Evolutionary conservation across 73 alveolate genomes (phyloP).

Genomic region (Tetrahymena thermophila): DNA sequence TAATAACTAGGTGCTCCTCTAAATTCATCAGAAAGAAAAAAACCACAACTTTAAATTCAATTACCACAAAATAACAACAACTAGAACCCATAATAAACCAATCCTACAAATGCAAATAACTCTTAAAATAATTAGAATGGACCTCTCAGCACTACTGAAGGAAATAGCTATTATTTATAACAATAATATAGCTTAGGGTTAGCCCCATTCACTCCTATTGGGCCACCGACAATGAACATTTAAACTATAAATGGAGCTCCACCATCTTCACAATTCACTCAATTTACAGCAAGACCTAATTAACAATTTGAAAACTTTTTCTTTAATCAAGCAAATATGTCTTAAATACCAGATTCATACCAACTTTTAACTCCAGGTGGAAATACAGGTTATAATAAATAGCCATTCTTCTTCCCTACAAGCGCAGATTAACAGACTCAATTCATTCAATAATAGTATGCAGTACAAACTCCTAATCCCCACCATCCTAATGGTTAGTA

Average conservation of each 20-base stretch:
- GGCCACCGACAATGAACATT: neutral
- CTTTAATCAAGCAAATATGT: neutral
- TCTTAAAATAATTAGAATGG: neutral
- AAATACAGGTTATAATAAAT: neutral
- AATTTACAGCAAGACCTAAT: neutral
- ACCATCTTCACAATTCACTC: neutral
- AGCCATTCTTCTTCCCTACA: neutral
- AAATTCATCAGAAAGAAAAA: neutral
- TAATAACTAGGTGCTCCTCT: neutral
- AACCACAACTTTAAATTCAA: neutral
- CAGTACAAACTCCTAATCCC: neutral
- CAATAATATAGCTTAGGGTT: neutral
- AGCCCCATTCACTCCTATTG: neutral
- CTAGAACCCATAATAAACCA: neutral
- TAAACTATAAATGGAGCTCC: neutral
- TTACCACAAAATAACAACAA: neutral
- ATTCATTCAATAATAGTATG: neutral
- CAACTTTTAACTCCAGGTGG: neutral
- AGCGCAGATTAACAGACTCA: neutral
- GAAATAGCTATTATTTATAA: neutral
- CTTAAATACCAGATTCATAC: neutral
- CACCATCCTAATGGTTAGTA: neutral
- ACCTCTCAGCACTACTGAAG: neutral
- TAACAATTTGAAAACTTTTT: neutral
- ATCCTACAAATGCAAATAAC: neutral